phyloP scores from a whole-genome alignment of 139 green algal genomes.

The Auxenochlorella pyrenoidosa region DNA sequence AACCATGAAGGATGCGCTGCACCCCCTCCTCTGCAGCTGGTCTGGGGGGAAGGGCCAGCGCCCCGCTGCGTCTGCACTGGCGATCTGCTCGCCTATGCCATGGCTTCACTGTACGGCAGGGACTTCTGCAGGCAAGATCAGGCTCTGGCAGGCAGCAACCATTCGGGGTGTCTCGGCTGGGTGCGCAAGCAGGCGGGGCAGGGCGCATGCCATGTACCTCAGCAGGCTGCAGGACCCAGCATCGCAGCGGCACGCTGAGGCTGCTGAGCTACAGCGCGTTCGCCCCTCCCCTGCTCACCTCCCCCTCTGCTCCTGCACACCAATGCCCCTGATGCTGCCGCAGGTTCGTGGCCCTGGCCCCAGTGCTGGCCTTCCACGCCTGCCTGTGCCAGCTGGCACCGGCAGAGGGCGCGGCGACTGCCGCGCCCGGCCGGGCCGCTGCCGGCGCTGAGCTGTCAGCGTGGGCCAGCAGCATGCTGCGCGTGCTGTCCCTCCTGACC shows the following conservation, averaged over 20 bases:
- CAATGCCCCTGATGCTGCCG: background rate
- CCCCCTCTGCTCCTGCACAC: too few species aligned
- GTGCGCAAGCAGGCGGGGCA: too few species aligned
- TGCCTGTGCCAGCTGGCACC: background rate
- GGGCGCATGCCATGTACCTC: too few species aligned
- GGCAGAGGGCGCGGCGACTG: background rate
- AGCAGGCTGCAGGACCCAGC: too few species aligned
- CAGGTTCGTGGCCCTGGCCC: background rate
- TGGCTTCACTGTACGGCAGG: background rate
- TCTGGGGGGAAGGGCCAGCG: background rate
- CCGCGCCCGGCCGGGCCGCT: background rate
- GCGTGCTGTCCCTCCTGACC: slow-evolving; percentile 5
- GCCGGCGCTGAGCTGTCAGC: background rate
- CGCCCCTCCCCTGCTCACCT: too few species aligned
- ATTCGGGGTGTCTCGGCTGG: too few species aligned
- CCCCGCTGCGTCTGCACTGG: background rate
- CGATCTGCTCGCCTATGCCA: background rate
- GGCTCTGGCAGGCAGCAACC: background rate
- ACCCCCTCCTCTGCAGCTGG: background rate
- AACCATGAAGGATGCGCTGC: too few species aligned
- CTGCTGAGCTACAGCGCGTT: too few species aligned
- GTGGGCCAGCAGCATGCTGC: background rate
- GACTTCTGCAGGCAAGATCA: background rate
- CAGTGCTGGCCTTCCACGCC: background rate
- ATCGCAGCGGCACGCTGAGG: too few species aligned